A percentile compares a stretch with the other conserved stretches of the same genome.
These are phyloP conservation scores for Gossypium mustelinum DNA, from an alignment of 345 rosid genomes.

Conservation along the genomic window DNA sequence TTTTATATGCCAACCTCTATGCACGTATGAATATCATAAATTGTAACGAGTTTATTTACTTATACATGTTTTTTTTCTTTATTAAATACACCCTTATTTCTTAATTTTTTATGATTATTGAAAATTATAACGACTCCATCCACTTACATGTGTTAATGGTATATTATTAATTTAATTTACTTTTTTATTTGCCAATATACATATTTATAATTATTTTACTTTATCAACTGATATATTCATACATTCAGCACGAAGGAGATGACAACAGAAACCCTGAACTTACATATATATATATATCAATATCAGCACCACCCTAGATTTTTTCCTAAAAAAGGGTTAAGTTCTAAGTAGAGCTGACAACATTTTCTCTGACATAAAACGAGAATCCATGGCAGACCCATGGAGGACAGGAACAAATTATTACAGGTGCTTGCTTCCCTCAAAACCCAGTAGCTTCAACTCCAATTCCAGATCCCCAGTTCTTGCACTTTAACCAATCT, in stretches of 20 bases:
- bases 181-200: too few species aligned
- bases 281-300: background rate
- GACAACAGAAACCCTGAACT: background rate
- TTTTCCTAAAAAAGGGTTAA: background rate
- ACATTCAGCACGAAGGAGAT: background rate
- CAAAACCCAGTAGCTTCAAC: conserved; percentile 11
- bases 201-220: too few species aligned
- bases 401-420: background rate
- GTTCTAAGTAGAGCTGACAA: background rate
- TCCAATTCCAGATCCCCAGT: background rate
- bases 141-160: too few species aligned
- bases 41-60: too few species aligned
- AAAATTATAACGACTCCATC: too few species aligned
- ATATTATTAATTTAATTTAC: too few species aligned
- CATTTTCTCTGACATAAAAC: background rate
- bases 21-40: too few species aligned
- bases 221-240: too few species aligned
- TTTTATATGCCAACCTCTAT: too few species aligned
- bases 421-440: background rate
- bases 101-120: too few species aligned
- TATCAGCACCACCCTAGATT: background rate
- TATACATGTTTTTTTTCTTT: too few species aligned
- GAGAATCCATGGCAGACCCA: background rate
- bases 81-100: too few species aligned
- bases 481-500: background rate